Base-by-base conservation (phyloP, 768 basidiomycete species). In the Clathrus columnatus region DNA sequence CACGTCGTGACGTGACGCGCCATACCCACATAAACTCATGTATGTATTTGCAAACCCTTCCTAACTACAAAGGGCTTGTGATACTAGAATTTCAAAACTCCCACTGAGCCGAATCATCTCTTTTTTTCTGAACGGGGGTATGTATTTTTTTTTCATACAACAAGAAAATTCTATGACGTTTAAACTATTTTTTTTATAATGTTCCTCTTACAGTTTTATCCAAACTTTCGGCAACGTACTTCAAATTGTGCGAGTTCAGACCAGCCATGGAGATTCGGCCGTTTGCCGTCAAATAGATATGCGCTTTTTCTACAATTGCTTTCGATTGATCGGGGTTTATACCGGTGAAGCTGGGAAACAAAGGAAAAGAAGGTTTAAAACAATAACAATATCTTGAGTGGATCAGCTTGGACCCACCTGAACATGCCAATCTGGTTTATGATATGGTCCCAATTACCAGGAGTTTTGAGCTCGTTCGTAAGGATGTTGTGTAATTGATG, bases 371-470 rank as follows among this genome's bases (percentile, higher is more conserved):
- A 20, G 18, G 66, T 56, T 42, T 7, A 27, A 7, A 11, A 10
- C 49, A 51, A 18, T 27, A 51, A 30, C 28, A 36, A 48, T 3
- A 4, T 17, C 28, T 7, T 32, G 30, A 50, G 55, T 7, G 26
- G n/a, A 46, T 27, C 48, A 61, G 21, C 42, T 36, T n/a, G 54
- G 48, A 64, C 75, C 58, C 67, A 91, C 83, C 88, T 91, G 78
- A 94, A 96, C 94, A 95, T 96, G 55, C 94, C 95, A 70, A 98
- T 98, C 76, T 98, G 96, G 51, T 82, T 80, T 62, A 86, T 74
- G 64, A 99, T 95, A 70, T 98, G 95, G n/a, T 85, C 81, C 96
- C 96, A 99, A 64, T 82, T 83, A 5, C 93, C 91, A 3, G 93
- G 93, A 50, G 91, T 94, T 65, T 87, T 79, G 60, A 91, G 69